Conservation (phyloP, 2,329 filamentous ascomycete genomes). For the Verticillium nonalfalfae region DNA sequence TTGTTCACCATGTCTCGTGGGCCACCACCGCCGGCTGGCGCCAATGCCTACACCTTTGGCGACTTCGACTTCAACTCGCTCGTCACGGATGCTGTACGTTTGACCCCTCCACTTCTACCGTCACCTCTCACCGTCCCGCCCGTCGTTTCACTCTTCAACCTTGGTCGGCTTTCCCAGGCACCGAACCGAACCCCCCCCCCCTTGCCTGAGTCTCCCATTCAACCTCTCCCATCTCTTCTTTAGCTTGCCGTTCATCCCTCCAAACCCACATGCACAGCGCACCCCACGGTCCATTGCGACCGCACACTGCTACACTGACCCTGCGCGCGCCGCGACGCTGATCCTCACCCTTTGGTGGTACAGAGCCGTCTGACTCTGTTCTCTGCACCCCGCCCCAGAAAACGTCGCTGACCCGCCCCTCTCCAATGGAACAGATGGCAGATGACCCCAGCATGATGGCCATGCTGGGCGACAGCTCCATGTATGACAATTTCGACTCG, state of each 20-base stretch:
- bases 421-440: slow-evolving; percentile 9
- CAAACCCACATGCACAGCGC: not conserved
- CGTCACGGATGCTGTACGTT: not conserved
- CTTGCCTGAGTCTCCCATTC: too few relatives aligned
- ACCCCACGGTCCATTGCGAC: not conserved
- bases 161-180: not conserved
- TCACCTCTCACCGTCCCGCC: not conserved
- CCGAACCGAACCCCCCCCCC: too few relatives aligned
- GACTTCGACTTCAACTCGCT: slow-evolving; percentile 1
- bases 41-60: not conserved
- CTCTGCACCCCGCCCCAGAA: not conserved
- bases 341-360: not conserved
- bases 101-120: not conserved
- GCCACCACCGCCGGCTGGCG: not conserved
- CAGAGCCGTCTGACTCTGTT: not conserved
- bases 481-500: slow-evolving; percentile 28
- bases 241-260: not conserved
- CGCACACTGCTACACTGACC: not conserved
- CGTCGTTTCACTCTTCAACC: not conserved
- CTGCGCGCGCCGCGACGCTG: not conserved
- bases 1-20: slow-evolving; percentile 6
- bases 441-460: slow-evolving; percentile 34
- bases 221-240: not conserved
- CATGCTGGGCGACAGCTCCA: slow-evolving; percentile 31
- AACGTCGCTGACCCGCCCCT: not conserved